phyloP scores from a whole-genome alignment of 1,284 basidiomycete species.

The Heterobasidion irregulare region DNA sequence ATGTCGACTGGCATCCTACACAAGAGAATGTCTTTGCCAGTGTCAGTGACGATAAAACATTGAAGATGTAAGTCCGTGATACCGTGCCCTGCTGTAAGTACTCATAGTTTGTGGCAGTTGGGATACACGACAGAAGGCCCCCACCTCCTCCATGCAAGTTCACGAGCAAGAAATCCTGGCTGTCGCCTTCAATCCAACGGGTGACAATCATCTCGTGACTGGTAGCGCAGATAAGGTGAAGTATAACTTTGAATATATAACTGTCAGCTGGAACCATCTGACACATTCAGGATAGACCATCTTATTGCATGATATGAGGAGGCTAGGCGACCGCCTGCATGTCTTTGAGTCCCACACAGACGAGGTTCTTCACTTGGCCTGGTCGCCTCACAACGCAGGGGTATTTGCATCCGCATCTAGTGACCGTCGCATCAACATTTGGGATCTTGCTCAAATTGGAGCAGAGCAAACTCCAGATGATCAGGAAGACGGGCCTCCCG shows the following conservation, averaged over 20 bases:
- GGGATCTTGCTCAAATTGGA: slow-evolving; percentile 92
- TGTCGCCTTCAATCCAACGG: slow-evolving; percentile 84
- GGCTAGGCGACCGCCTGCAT: slow-evolving; percentile 78
- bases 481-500: slow-evolving; percentile 94
- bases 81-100: slow-evolving; percentile 2
- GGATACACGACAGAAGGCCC: slow-evolving; percentile 83
- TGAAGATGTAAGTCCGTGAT: slow-evolving; percentile 69
- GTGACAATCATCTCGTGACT: slow-evolving; percentile 82
- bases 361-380: slow-evolving; percentile 89
- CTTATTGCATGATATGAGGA: slow-evolving; percentile 84
- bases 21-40: slow-evolving; percentile 88
- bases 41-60: slow-evolving; percentile 94
- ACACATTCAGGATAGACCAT: slow-evolving; percentile 57
- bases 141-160: slow-evolving; percentile 67
- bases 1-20: slow-evolving; percentile 92
- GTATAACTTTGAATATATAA: not conserved
- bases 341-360: slow-evolving; percentile 91
- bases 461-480: slow-evolving; percentile 97
- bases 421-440: slow-evolving; percentile 90
- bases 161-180: slow-evolving; percentile 90
- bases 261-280: not conserved
- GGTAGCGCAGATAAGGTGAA: slow-evolving; percentile 89
- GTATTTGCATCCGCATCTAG: slow-evolving; percentile 90
- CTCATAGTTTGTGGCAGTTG: slow-evolving; percentile 50
- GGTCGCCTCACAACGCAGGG: slow-evolving; percentile 90